Conservation (phyloP, 73 alveolate genomes). For the Tetrahymena borealis region DNA sequence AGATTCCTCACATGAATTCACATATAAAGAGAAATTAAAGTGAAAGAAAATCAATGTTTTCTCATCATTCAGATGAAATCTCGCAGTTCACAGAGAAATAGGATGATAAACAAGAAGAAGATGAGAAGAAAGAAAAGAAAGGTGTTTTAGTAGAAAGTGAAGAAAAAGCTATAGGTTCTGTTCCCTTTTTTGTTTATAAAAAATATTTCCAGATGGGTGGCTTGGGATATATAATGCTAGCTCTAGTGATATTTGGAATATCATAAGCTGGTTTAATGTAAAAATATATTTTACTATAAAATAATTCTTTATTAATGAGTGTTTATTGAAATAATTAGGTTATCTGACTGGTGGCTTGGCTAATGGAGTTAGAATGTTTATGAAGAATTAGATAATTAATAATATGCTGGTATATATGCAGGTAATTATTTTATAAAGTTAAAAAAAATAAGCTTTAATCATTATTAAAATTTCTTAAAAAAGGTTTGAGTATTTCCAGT, state of each 20-base stretch:
- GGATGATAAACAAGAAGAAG: background rate
- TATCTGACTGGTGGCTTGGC: background rate
- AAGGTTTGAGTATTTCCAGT: background rate
- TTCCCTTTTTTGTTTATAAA: background rate
- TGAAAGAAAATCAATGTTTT: background rate
- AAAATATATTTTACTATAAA: background rate
- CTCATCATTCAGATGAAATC: background rate
- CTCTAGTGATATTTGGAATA: background rate
- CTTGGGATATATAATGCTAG: background rate
- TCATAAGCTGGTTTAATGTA: background rate
- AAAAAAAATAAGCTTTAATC: background rate
- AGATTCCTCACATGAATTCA: background rate
- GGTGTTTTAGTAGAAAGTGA: background rate
- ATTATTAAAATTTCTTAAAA: background rate
- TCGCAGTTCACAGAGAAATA: background rate
- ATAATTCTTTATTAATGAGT: no score
- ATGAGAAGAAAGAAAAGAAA: background rate
- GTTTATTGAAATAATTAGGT: no score
- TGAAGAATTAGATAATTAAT: background rate
- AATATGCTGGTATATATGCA: background rate
- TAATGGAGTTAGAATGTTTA: background rate
- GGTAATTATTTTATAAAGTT: no score
- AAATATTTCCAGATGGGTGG: background rate
- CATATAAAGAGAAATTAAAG: background rate
- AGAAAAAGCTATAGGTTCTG: background rate